Evolutionary conservation across 2,329 filamentous ascomycete species (phyloP).

Genomic region (Amylocarpus encephaloides): DNA sequence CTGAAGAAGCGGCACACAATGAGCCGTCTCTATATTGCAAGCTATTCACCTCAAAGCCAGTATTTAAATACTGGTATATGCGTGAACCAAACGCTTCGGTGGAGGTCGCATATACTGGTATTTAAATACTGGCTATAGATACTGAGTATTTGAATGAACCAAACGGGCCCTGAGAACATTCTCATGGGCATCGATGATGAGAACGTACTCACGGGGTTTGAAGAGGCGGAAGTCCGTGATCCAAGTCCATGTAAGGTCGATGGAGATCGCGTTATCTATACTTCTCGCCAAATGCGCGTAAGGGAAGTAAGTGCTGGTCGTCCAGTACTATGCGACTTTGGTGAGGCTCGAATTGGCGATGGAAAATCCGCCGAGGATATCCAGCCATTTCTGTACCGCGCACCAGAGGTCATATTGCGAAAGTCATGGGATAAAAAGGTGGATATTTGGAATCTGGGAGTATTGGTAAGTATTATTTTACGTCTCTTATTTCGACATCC

Average conservation of each 20-base stretch:
- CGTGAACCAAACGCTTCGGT: too few species aligned
- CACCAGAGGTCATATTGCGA: constrained; percentile 42
- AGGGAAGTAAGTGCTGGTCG: constrained; percentile 23
- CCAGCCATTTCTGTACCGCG: constrained; percentile 38
- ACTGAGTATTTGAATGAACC: too few species aligned
- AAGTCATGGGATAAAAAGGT: constrained; percentile 40
- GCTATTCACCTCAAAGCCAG: too few species aligned
- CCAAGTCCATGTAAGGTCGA: constrained; percentile 29
- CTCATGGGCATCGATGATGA: constrained; percentile 29
- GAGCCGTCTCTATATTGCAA: constrained; percentile 37
- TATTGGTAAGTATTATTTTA: constrained; percentile 36
- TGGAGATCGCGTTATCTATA: constrained; percentile 36
- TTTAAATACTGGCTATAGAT: too few species aligned
- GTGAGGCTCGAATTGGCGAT: constrained; percentile 37
- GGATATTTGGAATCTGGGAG: constrained; percentile 48
- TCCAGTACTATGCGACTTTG: constrained; percentile 44
- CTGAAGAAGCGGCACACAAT: constrained; percentile 41
- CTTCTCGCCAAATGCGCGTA: constrained; percentile 34
- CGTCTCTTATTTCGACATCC: too few species aligned
- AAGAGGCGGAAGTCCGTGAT: constrained; percentile 14
- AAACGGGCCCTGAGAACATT: constrained; percentile 32
- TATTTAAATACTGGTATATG: too few species aligned
- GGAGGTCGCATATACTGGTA: too few species aligned
- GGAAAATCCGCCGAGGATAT: constrained; percentile 33
- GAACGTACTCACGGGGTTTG: constrained; percentile 26